A percentile compares a stretch with the other conserved stretches of the same genome.
Evolutionary conservation across 2,329 filamentous ascomycete species (phyloP).

Genomic region (Talaromyces sp.): DNA sequence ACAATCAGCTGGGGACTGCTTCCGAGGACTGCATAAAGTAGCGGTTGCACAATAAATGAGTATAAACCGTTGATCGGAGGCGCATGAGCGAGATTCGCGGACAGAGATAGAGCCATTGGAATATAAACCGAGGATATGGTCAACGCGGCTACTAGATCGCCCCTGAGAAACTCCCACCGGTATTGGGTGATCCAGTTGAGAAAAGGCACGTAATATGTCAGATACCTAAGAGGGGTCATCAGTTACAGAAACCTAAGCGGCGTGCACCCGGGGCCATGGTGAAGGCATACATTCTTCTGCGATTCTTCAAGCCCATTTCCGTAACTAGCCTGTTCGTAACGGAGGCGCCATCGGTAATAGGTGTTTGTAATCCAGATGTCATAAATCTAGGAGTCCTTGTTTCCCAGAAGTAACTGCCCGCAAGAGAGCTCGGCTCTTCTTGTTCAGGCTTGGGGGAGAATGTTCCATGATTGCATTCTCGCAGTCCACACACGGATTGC

Average conservation of each 20-base stretch:
- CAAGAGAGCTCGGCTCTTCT: conserved; percentile 31
- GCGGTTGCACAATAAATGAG: conserved; percentile 84
- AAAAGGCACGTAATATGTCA: conserved; percentile 89
- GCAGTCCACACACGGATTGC: conserved; percentile 35
- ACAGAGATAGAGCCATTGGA: conserved; percentile 90
- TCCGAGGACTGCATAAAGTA: conserved; percentile 85
- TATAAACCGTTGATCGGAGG: conserved; percentile 93
- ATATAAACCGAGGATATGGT: conserved; percentile 99
- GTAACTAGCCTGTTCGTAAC: conserved; percentile 68
- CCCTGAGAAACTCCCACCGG: conserved; percentile 70
- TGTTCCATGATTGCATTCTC: conserved; percentile 64
- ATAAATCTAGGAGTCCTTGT: conserved; percentile 18
- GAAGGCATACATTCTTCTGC: conserved; percentile 61
- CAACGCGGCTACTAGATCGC: conserved; percentile 80
- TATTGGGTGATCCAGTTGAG: conserved; percentile 90
- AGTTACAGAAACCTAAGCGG: neutral
- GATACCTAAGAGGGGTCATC: conserved; percentile 57
- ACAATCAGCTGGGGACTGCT: conserved; percentile 92
- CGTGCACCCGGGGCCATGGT: neutral
- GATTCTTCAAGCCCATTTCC: conserved; percentile 68
- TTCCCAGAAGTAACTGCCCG: conserved; percentile 21
- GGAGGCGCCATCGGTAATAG: conserved; percentile 60
- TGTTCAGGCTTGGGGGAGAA: conserved; percentile 64
- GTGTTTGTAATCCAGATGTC: conserved; percentile 19
- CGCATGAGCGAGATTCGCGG: conserved; percentile 85